These are phyloP conservation scores for Endocalyx cinctus DNA, from an alignment of 2,329 filamentous ascomycete species.

Conservation along the genomic window DNA sequence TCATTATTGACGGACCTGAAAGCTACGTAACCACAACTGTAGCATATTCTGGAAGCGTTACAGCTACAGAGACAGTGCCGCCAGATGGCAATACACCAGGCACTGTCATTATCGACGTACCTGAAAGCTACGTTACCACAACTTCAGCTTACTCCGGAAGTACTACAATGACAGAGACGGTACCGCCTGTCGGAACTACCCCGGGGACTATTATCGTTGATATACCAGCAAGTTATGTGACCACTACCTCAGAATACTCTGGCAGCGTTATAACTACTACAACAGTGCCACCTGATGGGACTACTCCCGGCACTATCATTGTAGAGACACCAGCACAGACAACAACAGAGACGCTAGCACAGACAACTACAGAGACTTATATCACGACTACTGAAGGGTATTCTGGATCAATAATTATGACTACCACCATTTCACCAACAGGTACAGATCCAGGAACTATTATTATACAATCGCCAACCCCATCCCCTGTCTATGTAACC, in stretches of 20 bases:
- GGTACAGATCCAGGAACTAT: constrained; percentile 1
- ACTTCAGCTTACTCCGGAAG: neutral
- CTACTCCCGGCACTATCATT: constrained; percentile 6
- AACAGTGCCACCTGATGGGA: constrained; percentile 1
- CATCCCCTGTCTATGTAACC: constrained; percentile 3
- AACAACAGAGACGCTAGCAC: too few relatives aligned
- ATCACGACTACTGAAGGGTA: constrained; percentile 1
- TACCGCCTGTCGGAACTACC: neutral
- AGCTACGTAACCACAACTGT: constrained; percentile 2
- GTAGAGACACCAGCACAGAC: constrained; percentile 4
- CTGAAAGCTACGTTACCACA: constrained; percentile 5
- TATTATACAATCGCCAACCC: neutral
- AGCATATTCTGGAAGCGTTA: neutral
- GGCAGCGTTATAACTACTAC: neutral
- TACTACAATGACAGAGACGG: neutral
- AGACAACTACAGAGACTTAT: too few relatives aligned
- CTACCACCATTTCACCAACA: neutral
- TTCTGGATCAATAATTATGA: neutral
- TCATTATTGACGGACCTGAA: constrained; percentile 3
- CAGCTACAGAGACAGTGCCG: neutral
- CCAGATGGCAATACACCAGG: constrained; percentile 3
- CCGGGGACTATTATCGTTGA: constrained; percentile 4
- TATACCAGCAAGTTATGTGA: constrained; percentile 3
- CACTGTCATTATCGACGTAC: constrained; percentile 5
- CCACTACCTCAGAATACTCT: neutral